These are phyloP conservation scores for Ilex paraguariensis DNA, from an alignment of 305 asterid genomes.

Conservation along the genomic window DNA sequence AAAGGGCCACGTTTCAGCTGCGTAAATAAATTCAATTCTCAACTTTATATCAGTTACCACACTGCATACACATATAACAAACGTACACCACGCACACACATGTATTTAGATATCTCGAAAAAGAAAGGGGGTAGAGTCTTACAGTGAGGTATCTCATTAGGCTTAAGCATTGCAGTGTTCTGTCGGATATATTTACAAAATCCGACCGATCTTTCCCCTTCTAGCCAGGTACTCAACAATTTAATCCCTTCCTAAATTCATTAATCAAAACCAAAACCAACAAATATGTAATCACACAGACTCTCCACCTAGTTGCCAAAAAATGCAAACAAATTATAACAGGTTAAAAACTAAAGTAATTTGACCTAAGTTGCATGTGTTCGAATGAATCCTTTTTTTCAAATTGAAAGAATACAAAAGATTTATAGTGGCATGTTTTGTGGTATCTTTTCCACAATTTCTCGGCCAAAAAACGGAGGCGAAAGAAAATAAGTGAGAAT, in stretches of 20 bases:
- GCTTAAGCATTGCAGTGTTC: constrained; percentile 56
- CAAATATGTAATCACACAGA: constrained; percentile 10
- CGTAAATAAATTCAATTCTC: constrained; percentile 20
- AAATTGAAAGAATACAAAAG: no score
- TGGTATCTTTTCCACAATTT: no score
- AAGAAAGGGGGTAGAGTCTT: constrained; percentile 16
- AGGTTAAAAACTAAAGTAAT: neutral
- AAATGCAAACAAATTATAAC: constrained; percentile 1
- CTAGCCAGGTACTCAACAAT: constrained; percentile 82
- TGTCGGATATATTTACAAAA: constrained; percentile 71
- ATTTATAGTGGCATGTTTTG: no score
- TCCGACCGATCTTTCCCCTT: constrained; percentile 57
- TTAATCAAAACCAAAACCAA: neutral
- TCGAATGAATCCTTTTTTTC: no score
- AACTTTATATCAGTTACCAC: neutral
- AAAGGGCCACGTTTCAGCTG: constrained; percentile 97
- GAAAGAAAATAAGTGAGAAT: neutral
- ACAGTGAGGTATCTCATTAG: constrained; percentile 60
- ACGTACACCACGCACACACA: no score
- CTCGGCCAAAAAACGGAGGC: no score
- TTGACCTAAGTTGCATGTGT: no score
- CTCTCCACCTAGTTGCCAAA: no score
- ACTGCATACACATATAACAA: neutral
- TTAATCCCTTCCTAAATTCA: constrained; percentile 72
- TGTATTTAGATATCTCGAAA: no score